Percentiles rank a stretch among this genome's conserved stretches.
phyloP scores from a whole-genome alignment of 2,329 filamentous ascomycete genomes.

The Xylariaceae sp. region DNA sequence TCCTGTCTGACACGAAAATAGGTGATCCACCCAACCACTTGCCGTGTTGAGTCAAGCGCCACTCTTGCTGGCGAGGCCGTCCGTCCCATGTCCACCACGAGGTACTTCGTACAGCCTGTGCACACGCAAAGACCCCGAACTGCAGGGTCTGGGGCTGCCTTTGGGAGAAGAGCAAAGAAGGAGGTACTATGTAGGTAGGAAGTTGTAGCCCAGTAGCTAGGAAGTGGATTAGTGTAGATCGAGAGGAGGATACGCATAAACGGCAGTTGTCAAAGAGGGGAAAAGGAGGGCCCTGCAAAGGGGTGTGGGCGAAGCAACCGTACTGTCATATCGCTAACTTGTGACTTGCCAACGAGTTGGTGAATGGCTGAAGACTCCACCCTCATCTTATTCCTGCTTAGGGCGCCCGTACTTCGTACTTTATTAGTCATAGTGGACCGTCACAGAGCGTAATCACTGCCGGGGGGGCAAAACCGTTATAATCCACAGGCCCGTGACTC shows the following conservation, averaged over 20 bases:
- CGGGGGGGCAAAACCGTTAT: constrained; percentile 4
- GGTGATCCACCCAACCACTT: constrained; percentile 34
- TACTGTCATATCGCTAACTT: constrained; percentile 1
- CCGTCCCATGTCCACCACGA: too few species aligned
- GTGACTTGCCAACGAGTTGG: constrained; percentile 6
- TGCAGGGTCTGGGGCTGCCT: constrained; percentile 14
- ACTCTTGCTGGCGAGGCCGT: constrained; percentile 13
- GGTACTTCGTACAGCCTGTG: too few species aligned
- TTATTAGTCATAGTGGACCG: constrained; percentile 31
- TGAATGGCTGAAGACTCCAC: constrained; percentile 30
- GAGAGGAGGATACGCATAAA: too few species aligned
- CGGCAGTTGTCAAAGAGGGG: too few species aligned
- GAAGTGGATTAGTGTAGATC: too few species aligned
- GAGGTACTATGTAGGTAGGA: too few species aligned
- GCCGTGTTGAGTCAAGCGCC: constrained; percentile 21
- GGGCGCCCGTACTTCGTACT: too few species aligned
- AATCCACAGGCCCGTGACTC: constrained; percentile 35
- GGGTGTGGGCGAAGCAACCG: neutral
- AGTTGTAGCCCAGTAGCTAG: too few species aligned
- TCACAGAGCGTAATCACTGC: constrained; percentile 23
- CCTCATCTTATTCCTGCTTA: constrained; percentile 25
- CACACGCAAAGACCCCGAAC: constrained; percentile 1
- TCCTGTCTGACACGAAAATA: constrained; percentile 47
- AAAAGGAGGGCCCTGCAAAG: constrained; percentile 15
- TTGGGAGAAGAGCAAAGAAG: constrained; percentile 11